These are phyloP conservation scores for Phytophthora pinifolia DNA, from an alignment of 352 stramenopile species.

Conservation along the genomic window DNA sequence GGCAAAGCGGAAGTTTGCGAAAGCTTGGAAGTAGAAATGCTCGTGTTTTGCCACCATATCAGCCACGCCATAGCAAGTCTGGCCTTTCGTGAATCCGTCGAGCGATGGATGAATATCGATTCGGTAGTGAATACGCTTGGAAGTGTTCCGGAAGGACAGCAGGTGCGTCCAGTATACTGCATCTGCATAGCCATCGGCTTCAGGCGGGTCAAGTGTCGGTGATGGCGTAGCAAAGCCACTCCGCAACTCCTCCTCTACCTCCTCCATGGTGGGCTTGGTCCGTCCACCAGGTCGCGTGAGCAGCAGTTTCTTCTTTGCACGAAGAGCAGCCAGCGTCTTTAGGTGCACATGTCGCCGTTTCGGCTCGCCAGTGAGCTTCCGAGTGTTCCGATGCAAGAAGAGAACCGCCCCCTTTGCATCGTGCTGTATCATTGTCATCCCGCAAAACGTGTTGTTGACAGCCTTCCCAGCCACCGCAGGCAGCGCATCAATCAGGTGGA, in stretches of 20 bases:
- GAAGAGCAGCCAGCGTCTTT: constrained; percentile 15
- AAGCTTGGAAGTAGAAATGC: constrained; percentile 27
- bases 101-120: constrained; percentile 50
- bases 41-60: constrained; percentile 24
- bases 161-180: constrained; percentile 71
- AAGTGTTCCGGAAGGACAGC: constrained; percentile 56
- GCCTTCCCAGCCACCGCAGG: constrained; percentile 44
- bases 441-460: constrained; percentile 48
- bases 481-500: constrained; percentile 48
- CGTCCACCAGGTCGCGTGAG: constrained; percentile 6
- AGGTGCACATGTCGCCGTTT: constrained; percentile 13
- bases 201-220: constrained; percentile 22
- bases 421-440: constrained; percentile 54
- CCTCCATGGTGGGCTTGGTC: constrained; percentile 15
- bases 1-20: constrained; percentile 25
- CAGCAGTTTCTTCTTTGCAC: constrained; percentile 17
- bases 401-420: constrained; percentile 35
- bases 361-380: constrained; percentile 33
- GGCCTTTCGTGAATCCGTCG: constrained; percentile 37
- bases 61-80: constrained; percentile 58
- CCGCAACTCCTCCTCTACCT: constrained; percentile 18
- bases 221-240: constrained; percentile 8
- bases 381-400: constrained; percentile 59
- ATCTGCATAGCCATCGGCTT: constrained; percentile 35
- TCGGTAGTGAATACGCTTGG: constrained; percentile 40